Conservation (phyloP, 495 filamentous ascomycete genomes). For the Choiromyces venosus region DNA sequence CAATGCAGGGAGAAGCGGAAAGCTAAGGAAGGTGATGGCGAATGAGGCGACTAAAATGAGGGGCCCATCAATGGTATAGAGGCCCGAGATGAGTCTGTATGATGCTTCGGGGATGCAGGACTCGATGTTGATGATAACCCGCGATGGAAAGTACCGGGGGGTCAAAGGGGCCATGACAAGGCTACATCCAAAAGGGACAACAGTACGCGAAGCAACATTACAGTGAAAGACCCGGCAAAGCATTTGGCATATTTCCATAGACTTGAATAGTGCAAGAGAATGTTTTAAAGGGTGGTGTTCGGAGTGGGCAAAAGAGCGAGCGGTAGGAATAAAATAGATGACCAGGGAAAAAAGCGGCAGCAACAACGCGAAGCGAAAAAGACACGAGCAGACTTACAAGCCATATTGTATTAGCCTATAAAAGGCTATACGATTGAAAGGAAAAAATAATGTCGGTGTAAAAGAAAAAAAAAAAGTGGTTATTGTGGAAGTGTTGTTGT, state of each 20-base stretch:
- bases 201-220: conserved; percentile 13
- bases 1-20: conserved; percentile 33
- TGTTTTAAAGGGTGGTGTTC: conserved; percentile 19
- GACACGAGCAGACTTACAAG: conserved; percentile 36
- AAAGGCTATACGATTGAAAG: conserved; percentile 35
- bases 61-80: conserved; percentile 23
- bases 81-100: conserved; percentile 14
- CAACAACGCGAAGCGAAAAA: conserved; percentile 35
- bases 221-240: neutral
- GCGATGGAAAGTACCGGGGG: conserved; percentile 30
- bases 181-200: conserved; percentile 25
- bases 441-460: conserved; percentile 38
- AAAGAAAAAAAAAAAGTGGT: conserved; percentile 16
- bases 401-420: conserved; percentile 26
- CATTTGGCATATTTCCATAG: neutral
- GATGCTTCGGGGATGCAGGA: conserved; percentile 40
- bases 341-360: conserved; percentile 31
- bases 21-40: conserved; percentile 31
- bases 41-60: conserved; percentile 35
- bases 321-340: conserved; percentile 31
- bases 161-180: conserved; percentile 20
- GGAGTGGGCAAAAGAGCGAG: conserved; percentile 37
- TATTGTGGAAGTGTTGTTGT: conserved; percentile 26
- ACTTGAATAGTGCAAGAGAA: neutral
- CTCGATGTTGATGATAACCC: conserved; percentile 38